Conservation (phyloP, 805 yeast genomes). For the Cyberlindnera subsufficiens region DNA sequence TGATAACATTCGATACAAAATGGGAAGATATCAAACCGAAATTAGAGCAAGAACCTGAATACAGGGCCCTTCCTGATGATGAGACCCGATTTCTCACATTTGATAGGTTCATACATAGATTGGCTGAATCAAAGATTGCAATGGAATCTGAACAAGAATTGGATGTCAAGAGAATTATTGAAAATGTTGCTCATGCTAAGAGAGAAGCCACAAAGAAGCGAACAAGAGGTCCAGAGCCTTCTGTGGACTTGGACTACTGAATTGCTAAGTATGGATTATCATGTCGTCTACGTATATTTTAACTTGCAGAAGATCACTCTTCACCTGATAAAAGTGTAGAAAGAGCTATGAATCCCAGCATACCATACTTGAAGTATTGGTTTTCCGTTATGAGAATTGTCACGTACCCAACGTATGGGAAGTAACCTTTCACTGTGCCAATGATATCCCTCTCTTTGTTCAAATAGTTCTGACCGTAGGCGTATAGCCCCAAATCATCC, state of each 20-base stretch:
- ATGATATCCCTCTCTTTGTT: conserved; percentile 73
- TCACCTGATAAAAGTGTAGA: conserved; percentile 61
- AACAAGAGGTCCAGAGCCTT: conserved; percentile 19
- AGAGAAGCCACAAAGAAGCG: conserved; percentile 13
- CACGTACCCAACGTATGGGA: conserved; percentile 85
- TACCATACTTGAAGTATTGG: conserved; percentile 69
- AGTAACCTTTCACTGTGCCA: conserved; percentile 88
- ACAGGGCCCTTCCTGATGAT: conserved; percentile 29
- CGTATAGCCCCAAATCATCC: conserved; percentile 84
- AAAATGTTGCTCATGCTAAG: conserved; percentile 14
- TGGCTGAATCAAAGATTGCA: conserved; percentile 21
- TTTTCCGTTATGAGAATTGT: conserved; percentile 91
- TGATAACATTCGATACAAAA: conserved; percentile 21
- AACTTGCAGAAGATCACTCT: conserved; percentile 18
- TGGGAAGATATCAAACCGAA: conserved; percentile 32
- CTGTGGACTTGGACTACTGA: conserved; percentile 31
- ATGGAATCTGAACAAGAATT: conserved; percentile 16
- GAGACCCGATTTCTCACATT: conserved; percentile 25
- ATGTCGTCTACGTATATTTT: background rate
- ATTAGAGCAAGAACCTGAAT: conserved; percentile 28
- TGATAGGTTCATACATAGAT: conserved; percentile 26
- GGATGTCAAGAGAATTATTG: conserved; percentile 16
- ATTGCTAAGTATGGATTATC: background rate
- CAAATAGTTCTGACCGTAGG: conserved; percentile 67
- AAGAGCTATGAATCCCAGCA: conserved; percentile 70